Evolutionary conservation across 148 eudicot species (phyloP), one percentile per base, ranked within the genome.

Genomic region (Beta vulgaris): DNA sequence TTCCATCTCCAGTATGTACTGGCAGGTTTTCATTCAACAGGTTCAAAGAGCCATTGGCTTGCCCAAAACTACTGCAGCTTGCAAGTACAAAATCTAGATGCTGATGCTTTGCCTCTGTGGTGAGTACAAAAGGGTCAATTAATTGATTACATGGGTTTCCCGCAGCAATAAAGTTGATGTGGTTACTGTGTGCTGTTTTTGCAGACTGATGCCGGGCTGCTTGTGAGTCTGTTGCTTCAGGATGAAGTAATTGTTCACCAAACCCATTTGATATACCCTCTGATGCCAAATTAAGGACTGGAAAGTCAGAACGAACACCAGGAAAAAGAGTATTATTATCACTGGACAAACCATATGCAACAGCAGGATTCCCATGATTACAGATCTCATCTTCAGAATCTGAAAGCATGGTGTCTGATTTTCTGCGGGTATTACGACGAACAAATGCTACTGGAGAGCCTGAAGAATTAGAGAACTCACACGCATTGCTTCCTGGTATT

Each of bases 331-430:
- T 62, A 66, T 34, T 57, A 67, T 80, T 74, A 67, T 26, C 35
- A 74, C 66, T 71, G 29, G 57, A 55, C 26, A 69, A 39, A 55
- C 71, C 77, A 49, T 29, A 81, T 64, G 84, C 60, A 69, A 54
- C 66, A 49, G 44, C 77, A 72, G 84, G 82, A 69, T 61, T 69
- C 21, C 70, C 80, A n/a, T 71, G 83, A 79, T 67, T 51, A 8
- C 69, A 63, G 44, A 80, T 69, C 54, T 86, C 92, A 12, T 87
- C 95, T 75, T 84, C 93, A 76, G 97, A 95, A 82, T 84, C 91
- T 14, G 97, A 90, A 37, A 83, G 83, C 76, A 95, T 86, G 7
- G 82, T 76, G 43, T 80, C 87, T 34, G 76, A 39, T 79, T 78
- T 90, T 80, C 88, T 87, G 74, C 92, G 80, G 25, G 58, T 74